Conservation (phyloP, 257 asterid species). For the Petrea volubilis region DNA sequence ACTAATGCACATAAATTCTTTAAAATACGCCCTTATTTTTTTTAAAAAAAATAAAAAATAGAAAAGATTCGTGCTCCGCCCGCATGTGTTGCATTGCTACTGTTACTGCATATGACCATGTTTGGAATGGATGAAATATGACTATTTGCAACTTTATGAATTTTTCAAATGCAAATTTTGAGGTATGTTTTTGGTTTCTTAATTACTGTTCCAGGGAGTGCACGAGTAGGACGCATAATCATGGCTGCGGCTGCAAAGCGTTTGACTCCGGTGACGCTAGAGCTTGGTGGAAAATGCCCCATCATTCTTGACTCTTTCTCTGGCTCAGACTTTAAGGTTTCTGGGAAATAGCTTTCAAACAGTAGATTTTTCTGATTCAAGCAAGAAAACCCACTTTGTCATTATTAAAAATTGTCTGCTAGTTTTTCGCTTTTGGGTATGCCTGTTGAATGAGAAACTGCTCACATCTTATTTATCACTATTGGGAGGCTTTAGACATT, state of each 20-base stretch:
- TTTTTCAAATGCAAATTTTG: conserved; percentile 4
- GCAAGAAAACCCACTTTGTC: neutral
- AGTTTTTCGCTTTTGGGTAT: too few relatives aligned
- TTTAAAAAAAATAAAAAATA: too few relatives aligned
- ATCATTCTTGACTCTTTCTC: conserved; percentile 71
- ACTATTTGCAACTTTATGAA: neutral
- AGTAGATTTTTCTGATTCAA: neutral
- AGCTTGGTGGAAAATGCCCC: conserved; percentile 95
- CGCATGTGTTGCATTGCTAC: neutral
- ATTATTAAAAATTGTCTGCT: neutral
- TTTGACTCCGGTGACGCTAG: conserved; percentile 92
- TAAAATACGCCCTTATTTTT: neutral
- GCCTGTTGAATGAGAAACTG: neutral
- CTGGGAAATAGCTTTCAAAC: neutral
- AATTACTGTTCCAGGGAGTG: conserved; percentile 57
- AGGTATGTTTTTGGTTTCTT: neutral
- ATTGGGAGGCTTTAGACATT: too few relatives aligned
- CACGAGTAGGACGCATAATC: conserved; percentile 68
- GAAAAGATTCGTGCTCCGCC: neutral
- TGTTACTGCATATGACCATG: neutral
- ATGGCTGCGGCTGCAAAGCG: conserved; percentile 95
- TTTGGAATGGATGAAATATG: neutral
- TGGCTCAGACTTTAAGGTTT: conserved; percentile 65
- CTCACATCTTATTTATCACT: too few relatives aligned
- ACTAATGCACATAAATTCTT: neutral